Evolutionary conservation across 257 asterid genomes (phyloP), one percentile per base, ranked within the genome.

Genomic region (Eucommia ulmoides): DNA sequence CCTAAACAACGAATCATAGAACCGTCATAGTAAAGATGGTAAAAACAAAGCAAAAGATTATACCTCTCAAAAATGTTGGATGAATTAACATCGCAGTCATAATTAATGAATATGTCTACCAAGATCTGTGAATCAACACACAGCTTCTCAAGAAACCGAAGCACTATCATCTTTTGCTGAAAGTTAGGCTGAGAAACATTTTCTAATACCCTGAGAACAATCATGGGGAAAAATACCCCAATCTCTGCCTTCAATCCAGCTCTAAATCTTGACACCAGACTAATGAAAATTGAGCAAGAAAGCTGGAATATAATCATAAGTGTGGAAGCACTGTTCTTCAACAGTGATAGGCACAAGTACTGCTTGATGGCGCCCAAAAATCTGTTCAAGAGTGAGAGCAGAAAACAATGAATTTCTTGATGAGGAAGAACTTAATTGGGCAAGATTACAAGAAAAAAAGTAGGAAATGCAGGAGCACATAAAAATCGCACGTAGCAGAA

Each of bases 211-310:
- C 99, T 80, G 22, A 86, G 93, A 54, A 86, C 89, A 52, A 91
- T 91, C 99, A 91, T 91, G 18, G 99, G 99, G 66, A 86, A 91
- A 82, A 91, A 86, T 25, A 91, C 94, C 49, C 99, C 99, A 66
- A 88, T 84, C 68, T 88, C 97, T 64, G 95, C 95, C 74, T 88
- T 88, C 67, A 84, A 67, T 33, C 97, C 97, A 59, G 93, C 95
- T 77, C 97, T 82, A 74, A 88, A 88, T 70, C 95, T 74, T 59
- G 97, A 80, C 22, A 88, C 95, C 68, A 88, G 73, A 59, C 97
- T 88, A 20, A 88, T 77, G 56, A 88, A 88, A 70, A 88, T 88
- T 50, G 97, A 88, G 84, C 97, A 84, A n/a, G 97, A 88, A 63
- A 88, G 97, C 85, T 88, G 97, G 83, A 84, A 88, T 62, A 88